phyloP scores from a whole-genome alignment of 305 asterid genomes.

The Coffea humblotiana region DNA sequence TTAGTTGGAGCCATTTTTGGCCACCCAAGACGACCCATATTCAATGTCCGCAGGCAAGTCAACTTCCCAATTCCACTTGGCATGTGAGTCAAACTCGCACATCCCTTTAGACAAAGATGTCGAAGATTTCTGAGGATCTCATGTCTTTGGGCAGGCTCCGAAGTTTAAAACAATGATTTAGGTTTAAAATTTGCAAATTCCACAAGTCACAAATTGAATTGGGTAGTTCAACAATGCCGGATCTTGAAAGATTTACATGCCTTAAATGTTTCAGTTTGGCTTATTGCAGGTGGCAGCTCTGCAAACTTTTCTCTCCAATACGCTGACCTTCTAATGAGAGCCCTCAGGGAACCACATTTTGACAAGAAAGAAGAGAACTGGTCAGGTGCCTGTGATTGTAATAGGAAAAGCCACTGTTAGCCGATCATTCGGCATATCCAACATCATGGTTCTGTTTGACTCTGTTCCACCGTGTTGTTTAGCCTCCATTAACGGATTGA shows the following conservation, averaged over 20 bases:
- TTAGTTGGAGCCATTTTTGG: no score
- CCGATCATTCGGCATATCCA: fast-evolving
- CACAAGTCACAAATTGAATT: neutral
- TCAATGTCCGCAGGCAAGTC: no score
- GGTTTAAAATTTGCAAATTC: neutral
- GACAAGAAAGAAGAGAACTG: neutral
- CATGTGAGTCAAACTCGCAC: no score
- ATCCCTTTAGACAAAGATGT: neutral
- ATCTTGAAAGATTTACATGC: no score
- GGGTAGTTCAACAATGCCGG: no score
- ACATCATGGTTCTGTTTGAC: no score
- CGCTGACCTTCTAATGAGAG: neutral
- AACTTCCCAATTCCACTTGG: no score
- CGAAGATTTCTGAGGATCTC: neutral
- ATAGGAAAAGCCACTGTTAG: no score
- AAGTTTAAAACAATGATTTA: neutral
- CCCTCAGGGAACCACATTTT: neutral
- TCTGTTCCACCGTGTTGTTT: no score
- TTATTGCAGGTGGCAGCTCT: neutral
- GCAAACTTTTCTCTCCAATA: fast-evolving
- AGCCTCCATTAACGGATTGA: no score
- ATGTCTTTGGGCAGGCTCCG: neutral
- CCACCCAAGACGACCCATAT: no score
- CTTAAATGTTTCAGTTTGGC: neutral
- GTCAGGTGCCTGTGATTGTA: no score